Percentiles rank a stretch among this genome's conserved stretches.
Evolutionary conservation across 257 asterid genomes (phyloP).

Genomic region (Ballota nigra): DNA sequence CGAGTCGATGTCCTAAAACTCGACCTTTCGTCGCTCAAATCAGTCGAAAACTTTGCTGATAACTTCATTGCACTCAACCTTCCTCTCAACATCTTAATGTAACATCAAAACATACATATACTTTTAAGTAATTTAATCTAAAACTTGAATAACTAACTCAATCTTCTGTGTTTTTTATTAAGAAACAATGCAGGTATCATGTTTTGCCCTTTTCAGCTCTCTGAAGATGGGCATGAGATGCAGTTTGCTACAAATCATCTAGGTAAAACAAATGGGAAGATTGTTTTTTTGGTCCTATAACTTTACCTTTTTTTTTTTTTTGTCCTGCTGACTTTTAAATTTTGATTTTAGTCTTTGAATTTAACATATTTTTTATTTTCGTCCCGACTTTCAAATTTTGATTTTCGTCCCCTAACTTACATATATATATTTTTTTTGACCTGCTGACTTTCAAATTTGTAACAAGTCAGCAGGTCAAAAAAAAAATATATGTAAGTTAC

Average conservation of each 20-base stretch:
- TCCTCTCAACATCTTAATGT: constrained; percentile 92
- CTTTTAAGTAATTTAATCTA: neutral
- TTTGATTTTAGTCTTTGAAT: too few relatives aligned
- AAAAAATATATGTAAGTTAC: too few relatives aligned
- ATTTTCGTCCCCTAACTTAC: too few relatives aligned
- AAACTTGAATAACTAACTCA: neutral
- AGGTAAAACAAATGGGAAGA: too few relatives aligned
- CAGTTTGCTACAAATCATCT: constrained; percentile 96
- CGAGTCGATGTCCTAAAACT: constrained; percentile 64
- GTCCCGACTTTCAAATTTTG: too few relatives aligned
- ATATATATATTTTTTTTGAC: too few relatives aligned
- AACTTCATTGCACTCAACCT: constrained; percentile 57
- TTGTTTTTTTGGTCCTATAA: too few relatives aligned
- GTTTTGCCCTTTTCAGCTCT: constrained; percentile 82
- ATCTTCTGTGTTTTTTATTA: constrained; percentile 12
- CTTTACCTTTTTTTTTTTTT: too few relatives aligned
- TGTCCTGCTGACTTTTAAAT: too few relatives aligned
- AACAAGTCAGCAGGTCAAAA: too few relatives aligned
- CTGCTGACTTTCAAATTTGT: too few relatives aligned
- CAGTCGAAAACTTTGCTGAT: constrained; percentile 59
- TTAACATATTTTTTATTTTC: too few relatives aligned
- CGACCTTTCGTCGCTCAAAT: constrained; percentile 66
- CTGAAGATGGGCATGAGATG: constrained; percentile 77
- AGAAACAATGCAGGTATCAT: constrained; percentile 97
- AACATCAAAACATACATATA: neutral